Evolutionary conservation across 1,284 basidiomycete species (phyloP), one percentile per base, ranked within the genome.

Genomic region (Golubevia sp.): DNA sequence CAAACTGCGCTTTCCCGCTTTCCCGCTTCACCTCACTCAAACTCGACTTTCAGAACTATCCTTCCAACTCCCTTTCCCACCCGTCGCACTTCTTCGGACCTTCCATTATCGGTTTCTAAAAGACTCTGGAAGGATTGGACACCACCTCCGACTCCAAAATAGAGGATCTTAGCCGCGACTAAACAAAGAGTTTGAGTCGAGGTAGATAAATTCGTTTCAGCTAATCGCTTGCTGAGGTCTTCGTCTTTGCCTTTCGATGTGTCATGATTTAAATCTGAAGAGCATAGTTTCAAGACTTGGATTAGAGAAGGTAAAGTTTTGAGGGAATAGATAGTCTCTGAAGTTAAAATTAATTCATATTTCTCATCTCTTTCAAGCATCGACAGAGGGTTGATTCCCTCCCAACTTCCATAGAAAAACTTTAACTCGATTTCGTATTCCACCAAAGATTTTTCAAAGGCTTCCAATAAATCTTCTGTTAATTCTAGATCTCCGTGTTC

Each of bases 71-170:
- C 75, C n/a, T 62, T 55, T 1, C 67, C 65, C 15, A 67, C 60
- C 55, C 53, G 62, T 21, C 67, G 66, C 7, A 73, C 49, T 0
- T 61, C 27, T 15, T 24, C 49, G 15, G 38, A 44, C 63, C 63
- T 61, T 1, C 63, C 66, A 20, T n/a, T 13, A 7, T 49, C 5
- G 11, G 4, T 11, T 34, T 11, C 34, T 11, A 81, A 25, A 0
- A 60, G 56, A 26, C 67, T 55, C 24, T 66, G 58, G 64, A 83
- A 80, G 5, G 75, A 63, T 15, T 73, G 70, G 1, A 80, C 69
- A 6, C 79, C 79, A 3, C 80, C 80, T 1, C 80, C 80, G 2
- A 83, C 77, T 18, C 80, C 80, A 73, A 83, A 83, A 65, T 83
- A 83, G 60, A 82, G 69, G 24, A 82, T 68, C 52, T 83, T 83